phyloP scores from a whole-genome alignment of 1,284 basidiomycete genomes.

The Sanghuangporus baumii region DNA sequence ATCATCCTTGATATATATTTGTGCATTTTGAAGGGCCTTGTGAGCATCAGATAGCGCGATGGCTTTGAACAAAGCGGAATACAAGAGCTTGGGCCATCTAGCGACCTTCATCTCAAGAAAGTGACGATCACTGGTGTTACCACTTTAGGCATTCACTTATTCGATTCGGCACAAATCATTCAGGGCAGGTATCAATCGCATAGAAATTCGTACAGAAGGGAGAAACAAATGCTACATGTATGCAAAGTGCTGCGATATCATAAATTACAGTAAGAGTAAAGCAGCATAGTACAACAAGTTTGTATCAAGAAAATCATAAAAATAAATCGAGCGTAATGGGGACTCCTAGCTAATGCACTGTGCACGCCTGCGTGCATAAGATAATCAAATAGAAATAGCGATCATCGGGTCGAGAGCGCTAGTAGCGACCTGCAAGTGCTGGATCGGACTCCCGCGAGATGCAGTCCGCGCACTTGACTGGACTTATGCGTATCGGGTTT shows the following conservation, averaged over 20 bases:
- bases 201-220: background rate
- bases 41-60: background rate
- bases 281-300: constrained; percentile 7
- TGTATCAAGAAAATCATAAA: constrained; percentile 10
- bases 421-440: constrained; percentile 14
- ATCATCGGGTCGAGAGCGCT: background rate
- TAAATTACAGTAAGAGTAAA: background rate
- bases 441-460: constrained; percentile 29
- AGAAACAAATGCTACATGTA: background rate
- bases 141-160: background rate
- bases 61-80: background rate
- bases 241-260: background rate
- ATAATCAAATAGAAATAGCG: background rate
- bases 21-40: background rate
- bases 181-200: background rate
- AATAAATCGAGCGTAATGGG: background rate
- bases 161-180: background rate
- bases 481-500: constrained; percentile 70
- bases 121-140: background rate
- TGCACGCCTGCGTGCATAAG: constrained; percentile 13
- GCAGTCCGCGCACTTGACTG: constrained; percentile 54
- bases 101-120: background rate
- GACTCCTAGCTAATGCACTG: background rate
- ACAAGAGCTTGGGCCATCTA: background rate
- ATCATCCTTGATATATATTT: background rate